A percentile compares a stretch with the other conserved stretches of the same genome.
Conservation (phyloP, 176 grass and related monocot genomes). For the Paspalum vaginatum region DNA sequence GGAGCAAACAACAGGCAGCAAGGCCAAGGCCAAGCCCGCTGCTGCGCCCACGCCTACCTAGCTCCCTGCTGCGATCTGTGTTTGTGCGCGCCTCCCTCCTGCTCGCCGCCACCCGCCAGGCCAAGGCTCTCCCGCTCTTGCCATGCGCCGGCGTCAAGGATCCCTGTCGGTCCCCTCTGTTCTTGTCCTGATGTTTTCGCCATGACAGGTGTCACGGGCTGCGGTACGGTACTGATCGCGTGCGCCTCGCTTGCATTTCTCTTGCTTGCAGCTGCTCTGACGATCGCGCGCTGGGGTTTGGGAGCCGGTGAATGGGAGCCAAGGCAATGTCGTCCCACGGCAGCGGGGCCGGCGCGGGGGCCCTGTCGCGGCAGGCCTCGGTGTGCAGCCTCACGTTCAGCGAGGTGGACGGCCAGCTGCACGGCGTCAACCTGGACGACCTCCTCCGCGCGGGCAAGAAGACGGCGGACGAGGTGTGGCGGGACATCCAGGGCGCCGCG, state of each 20-base stretch:
- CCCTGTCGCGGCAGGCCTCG: slow-evolving; percentile 61
- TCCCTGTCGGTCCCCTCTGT: not conserved
- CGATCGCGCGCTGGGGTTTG: slow-evolving; percentile 8
- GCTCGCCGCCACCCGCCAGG: not conserved
- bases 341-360: slow-evolving; percentile 18
- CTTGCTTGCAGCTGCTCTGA: not conserved
- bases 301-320: slow-evolving; percentile 48
- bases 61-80: not conserved
- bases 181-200: not conserved
- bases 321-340: slow-evolving; percentile 71
- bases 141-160: slow-evolving; percentile 12
- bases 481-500: slow-evolving; percentile 58
- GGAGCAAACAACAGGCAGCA: not conserved
- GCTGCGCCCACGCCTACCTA: not conserved
- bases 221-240: not conserved
- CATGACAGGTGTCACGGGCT: not conserved
- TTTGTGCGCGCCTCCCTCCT: not conserved
- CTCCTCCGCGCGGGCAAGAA: slow-evolving; percentile 59
- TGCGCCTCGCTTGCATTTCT: not conserved
- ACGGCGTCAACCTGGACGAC: slow-evolving; percentile 76
- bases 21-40: not conserved
- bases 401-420: slow-evolving; percentile 70
- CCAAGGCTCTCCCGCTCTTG: not conserved
- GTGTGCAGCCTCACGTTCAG: slow-evolving; percentile 70
- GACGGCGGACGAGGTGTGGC: slow-evolving; percentile 85